Conservation (phyloP, 148 eudicot species). For the Cornus florida region DNA sequence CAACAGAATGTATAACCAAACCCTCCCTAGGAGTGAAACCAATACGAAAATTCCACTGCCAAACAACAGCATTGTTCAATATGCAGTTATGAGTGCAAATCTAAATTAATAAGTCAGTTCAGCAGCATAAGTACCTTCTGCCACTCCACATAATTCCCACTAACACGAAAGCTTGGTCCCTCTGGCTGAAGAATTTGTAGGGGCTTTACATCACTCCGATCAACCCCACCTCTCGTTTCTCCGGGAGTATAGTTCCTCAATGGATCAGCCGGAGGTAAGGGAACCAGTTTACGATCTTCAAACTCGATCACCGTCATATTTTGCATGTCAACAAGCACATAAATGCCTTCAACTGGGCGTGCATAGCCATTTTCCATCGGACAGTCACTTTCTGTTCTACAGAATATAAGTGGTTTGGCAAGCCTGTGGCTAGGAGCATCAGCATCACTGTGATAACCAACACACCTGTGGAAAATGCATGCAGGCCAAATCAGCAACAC, state of each 20-base stretch:
- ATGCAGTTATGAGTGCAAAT: neutral
- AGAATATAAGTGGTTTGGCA: constrained; percentile 93
- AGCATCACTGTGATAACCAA: constrained; percentile 87
- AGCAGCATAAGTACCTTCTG: constrained; percentile 30
- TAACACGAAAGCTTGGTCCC: constrained; percentile 96
- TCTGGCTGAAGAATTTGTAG: constrained; percentile 89
- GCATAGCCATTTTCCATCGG: constrained; percentile 99
- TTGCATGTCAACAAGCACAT: constrained; percentile 93
- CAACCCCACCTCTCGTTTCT: constrained; percentile 94
- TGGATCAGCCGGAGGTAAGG: constrained; percentile 98
- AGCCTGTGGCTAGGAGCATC: constrained; percentile 94
- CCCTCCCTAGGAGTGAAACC: constrained; percentile 99
- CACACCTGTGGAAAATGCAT: constrained; percentile 58
- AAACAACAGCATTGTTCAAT: neutral
- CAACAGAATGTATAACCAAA: constrained; percentile 88
- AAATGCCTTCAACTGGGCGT: constrained; percentile 98
- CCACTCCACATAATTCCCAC: constrained; percentile 95
- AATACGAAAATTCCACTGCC: constrained; percentile 92
- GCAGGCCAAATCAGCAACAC: neutral
- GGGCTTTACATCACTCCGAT: constrained; percentile 95
- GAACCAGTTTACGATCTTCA: constrained; percentile 94
- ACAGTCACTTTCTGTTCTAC: constrained; percentile 96
- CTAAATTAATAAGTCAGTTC: constrained; percentile 1
- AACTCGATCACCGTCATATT: constrained; percentile 93
- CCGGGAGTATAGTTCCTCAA: constrained; percentile 94